Percentiles rank a stretch among this genome's conserved stretches.
These are phyloP conservation scores for Mucor mucedo DNA, from an alignment of 371 early-diverging fungal genomes.

Conservation along the genomic window DNA sequence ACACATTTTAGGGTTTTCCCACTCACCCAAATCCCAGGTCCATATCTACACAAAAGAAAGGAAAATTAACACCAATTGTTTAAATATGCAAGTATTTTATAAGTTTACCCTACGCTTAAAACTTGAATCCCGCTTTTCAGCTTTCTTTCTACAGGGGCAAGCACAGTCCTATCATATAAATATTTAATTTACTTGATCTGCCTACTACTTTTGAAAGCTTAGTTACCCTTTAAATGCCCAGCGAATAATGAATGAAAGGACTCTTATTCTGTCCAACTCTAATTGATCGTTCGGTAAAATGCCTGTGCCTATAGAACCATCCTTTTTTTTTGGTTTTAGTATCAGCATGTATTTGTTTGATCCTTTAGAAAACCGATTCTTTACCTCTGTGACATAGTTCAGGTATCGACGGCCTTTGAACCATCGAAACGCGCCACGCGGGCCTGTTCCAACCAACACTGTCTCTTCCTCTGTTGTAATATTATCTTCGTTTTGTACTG, in stretches of 20 bases:
- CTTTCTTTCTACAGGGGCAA: constrained; percentile 31
- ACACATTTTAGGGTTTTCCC: too few species aligned
- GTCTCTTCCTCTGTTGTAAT: constrained; percentile 6
- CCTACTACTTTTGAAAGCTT: background rate
- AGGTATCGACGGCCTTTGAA: constrained; percentile 26
- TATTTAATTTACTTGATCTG: background rate
- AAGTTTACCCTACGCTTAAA: constrained; percentile 34
- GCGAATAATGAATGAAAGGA: constrained; percentile 30
- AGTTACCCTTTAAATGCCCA: constrained; percentile 43
- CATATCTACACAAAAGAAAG: constrained; percentile 20
- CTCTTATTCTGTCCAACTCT: constrained; percentile 36
- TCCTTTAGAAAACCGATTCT: background rate
- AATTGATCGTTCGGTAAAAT: constrained; percentile 35
- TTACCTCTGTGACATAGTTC: constrained; percentile 12
- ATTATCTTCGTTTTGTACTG: background rate
- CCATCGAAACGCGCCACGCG: constrained; percentile 38
- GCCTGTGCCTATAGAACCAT: constrained; percentile 1
- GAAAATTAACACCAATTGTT: background rate
- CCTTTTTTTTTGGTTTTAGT: background rate
- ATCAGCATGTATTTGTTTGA: background rate
- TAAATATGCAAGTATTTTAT: too few species aligned
- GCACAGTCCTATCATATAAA: constrained; percentile 18
- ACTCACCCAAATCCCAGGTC: constrained; percentile 44
- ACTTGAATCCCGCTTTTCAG: constrained; percentile 30
- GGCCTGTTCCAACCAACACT: constrained; percentile 25